phyloP scores from a whole-genome alignment of 306 rosid genomes.

The Vachellia collinsii region DNA sequence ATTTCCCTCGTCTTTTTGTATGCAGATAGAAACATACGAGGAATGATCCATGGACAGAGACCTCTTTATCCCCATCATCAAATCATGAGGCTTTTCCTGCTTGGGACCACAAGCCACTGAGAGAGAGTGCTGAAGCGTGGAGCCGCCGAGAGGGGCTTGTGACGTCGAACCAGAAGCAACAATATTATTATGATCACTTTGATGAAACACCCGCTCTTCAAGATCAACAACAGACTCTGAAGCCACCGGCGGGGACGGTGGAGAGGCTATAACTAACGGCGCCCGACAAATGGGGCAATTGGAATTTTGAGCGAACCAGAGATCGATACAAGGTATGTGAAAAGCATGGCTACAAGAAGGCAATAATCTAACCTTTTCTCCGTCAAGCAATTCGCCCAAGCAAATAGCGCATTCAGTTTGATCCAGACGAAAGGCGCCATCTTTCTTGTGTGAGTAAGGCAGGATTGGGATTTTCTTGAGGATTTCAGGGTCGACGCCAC shows the following conservation, averaged over 20 bases:
- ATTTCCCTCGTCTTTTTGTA: conserved; percentile 32
- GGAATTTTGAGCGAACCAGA: conserved; percentile 52
- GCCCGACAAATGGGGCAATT: conserved; percentile 60
- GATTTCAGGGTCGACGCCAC: conserved; percentile 13
- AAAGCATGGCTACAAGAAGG: conserved; percentile 60
- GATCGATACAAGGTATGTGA: conserved; percentile 53
- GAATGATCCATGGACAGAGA: conserved; percentile 52
- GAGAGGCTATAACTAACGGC: neutral
- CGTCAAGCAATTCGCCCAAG: conserved; percentile 50
- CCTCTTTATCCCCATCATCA: conserved; percentile 42
- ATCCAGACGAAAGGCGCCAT: neutral
- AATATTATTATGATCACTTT: neutral
- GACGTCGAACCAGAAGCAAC: conserved; percentile 1
- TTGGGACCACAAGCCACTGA: conserved; percentile 5
- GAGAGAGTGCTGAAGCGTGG: conserved; percentile 34
- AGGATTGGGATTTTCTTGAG: conserved; percentile 49
- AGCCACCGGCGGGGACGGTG: neutral
- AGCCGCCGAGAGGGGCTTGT: neutral
- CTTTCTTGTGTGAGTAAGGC: conserved; percentile 20
- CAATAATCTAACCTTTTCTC: conserved; percentile 44
- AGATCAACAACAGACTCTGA: neutral
- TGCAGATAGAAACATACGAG: conserved; percentile 29
- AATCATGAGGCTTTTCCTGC: conserved; percentile 17
- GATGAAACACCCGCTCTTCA: neutral
- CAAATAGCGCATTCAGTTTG: conserved; percentile 67